A percentile compares a stretch with the other conserved stretches of the same genome.
These are phyloP conservation scores for Danielia reshetovae DNA, from an alignment of 805 yeast species.

Conservation along the genomic window DNA sequence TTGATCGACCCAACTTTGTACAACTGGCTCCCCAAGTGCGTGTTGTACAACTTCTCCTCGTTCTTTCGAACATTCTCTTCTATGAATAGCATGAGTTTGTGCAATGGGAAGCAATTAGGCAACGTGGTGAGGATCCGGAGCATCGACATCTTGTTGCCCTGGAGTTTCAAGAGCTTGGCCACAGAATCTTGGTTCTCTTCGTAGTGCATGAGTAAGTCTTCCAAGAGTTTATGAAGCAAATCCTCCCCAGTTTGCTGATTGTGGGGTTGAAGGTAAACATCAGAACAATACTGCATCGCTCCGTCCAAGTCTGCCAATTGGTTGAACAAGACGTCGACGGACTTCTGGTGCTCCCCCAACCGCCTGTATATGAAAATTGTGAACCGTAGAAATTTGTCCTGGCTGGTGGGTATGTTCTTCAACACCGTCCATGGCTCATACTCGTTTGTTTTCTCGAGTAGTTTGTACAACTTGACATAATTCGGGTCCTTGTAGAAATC, in stretches of 20 bases:
- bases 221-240: constrained; percentile 49
- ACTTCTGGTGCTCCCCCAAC: constrained; percentile 57
- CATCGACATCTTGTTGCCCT: constrained; percentile 48
- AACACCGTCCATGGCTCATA: constrained; percentile 38
- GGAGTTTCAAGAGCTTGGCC: constrained; percentile 36
- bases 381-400: constrained; percentile 37
- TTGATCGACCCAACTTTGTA: constrained; percentile 51
- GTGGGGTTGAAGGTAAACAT: constrained; percentile 33
- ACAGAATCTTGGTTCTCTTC: constrained; percentile 34
- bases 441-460: constrained; percentile 27
- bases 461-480: constrained; percentile 29
- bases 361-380: constrained; percentile 56
- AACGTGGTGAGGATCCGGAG: constrained; percentile 43
- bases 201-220: constrained; percentile 40
- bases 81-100: constrained; percentile 42
- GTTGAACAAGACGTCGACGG: constrained; percentile 57
- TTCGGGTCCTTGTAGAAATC: constrained; percentile 11
- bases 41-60: constrained; percentile 35
- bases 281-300: constrained; percentile 61
- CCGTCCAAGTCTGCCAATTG: constrained; percentile 51
- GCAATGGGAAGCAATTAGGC: constrained; percentile 48
- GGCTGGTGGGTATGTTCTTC: constrained; percentile 29
- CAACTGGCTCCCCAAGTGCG: constrained; percentile 44
- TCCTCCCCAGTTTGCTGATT: constrained; percentile 37
- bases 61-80: constrained; percentile 41